Conservation (phyloP, 208 protist species). For the Perkinsela sp. region DNA sequence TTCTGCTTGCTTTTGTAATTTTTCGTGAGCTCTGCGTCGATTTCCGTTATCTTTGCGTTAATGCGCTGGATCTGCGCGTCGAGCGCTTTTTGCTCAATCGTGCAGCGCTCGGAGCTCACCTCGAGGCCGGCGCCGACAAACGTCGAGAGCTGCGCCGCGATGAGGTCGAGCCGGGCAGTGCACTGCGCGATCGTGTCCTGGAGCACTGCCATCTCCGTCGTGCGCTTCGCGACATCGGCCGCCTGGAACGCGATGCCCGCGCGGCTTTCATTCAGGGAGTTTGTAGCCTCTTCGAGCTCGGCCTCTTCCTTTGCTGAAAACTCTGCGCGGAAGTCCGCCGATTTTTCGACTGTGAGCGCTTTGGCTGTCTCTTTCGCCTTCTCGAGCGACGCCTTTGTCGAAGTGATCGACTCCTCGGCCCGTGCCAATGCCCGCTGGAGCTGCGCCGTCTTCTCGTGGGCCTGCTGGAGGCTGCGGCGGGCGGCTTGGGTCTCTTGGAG, state of each 20-base stretch:
- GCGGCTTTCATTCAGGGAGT: conserved; percentile 12
- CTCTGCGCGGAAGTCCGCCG: conserved; percentile 20
- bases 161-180: conserved; percentile 17
- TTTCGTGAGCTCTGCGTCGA: conserved; percentile 21
- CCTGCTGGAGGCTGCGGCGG: conserved; percentile 14
- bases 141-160: conserved; percentile 17
- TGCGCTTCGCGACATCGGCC: conserved; percentile 14
- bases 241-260: conserved; percentile 12
- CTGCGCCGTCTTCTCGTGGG: conserved; percentile 10
- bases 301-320: conserved; percentile 26
- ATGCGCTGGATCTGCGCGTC: conserved; percentile 17
- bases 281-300: conserved; percentile 21
- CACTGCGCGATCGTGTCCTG: conserved; percentile 32
- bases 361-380: not conserved
- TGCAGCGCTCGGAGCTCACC: conserved; percentile 12
- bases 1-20: conserved; percentile 13
- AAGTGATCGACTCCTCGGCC: conserved; percentile 8
- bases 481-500: conserved; percentile 4
- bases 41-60: conserved; percentile 11
- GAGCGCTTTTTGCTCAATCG: conserved; percentile 13
- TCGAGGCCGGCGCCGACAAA: conserved; percentile 7
- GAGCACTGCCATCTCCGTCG: conserved; percentile 26
- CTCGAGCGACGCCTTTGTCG: not conserved
- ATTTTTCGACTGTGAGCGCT: conserved; percentile 2
- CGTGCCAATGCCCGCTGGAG: conserved; percentile 11